Percentiles rank a stretch among this genome's conserved stretches.
Evolutionary conservation across 2,329 filamentous ascomycete species (phyloP).

Genomic region (Nothophoma quercina): DNA sequence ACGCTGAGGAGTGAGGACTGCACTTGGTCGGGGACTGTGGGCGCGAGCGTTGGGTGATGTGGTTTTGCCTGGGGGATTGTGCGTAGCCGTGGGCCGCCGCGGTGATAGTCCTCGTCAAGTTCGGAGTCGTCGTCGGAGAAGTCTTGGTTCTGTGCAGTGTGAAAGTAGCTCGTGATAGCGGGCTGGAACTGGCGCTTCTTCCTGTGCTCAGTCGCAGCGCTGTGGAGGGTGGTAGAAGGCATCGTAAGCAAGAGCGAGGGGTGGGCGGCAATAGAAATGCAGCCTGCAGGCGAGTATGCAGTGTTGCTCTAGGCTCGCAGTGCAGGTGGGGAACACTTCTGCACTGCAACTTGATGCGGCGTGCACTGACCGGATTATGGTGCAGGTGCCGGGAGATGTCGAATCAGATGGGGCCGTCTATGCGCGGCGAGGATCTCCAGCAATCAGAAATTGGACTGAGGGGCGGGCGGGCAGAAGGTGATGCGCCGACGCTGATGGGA

Average conservation of each 20-base stretch:
- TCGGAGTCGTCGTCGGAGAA: conserved; percentile 24
- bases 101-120: conserved; percentile 38
- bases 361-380: conserved; percentile 11
- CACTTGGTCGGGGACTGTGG: conserved; percentile 68
- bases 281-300: conserved; percentile 13
- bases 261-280: conserved; percentile 1
- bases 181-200: conserved; percentile 56
- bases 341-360: conserved; percentile 7
- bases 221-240: conserved; percentile 25
- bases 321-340: conserved; percentile 13
- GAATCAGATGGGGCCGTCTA: conserved; percentile 16
- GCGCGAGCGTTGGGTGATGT: conserved; percentile 41
- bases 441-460: conserved; percentile 6
- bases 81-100: conserved; percentile 26
- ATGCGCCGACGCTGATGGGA: conserved; percentile 16
- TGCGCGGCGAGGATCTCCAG: conserved; percentile 13
- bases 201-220: conserved; percentile 35
- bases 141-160: conserved; percentile 23
- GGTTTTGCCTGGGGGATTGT: conserved; percentile 22
- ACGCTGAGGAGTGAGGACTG: conserved; percentile 88
- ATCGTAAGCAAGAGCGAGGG: conserved; percentile 25
- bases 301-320: conserved; percentile 5
- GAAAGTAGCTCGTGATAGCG: conserved; percentile 55
- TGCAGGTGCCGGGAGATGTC: conserved; percentile 6
- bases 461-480: conserved; percentile 12